Conservation (phyloP, 2,329 filamentous ascomycete genomes). For the Penicillium sp. region DNA sequence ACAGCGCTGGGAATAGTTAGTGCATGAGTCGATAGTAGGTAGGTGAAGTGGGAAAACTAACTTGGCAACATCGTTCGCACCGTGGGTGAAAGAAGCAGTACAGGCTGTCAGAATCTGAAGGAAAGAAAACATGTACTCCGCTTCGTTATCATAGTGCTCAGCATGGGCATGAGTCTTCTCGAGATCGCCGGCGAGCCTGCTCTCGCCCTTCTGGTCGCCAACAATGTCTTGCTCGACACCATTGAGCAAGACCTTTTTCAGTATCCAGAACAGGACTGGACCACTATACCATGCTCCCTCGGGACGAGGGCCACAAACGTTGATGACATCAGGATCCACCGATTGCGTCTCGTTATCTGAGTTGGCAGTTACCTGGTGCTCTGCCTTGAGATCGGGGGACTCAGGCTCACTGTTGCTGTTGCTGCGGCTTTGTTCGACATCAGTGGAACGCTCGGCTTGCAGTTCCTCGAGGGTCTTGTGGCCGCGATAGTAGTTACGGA, state of each 20-base stretch:
- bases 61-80: constrained; percentile 48
- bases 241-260: neutral
- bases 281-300: neutral
- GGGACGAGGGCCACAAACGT: neutral
- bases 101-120: neutral
- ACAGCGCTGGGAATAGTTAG: constrained; percentile 27
- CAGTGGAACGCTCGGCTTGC: neutral
- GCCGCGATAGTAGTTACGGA: neutral
- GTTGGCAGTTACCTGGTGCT: neutral
- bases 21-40: neutral
- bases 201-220: neutral
- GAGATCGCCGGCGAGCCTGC: neutral
- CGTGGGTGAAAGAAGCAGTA: constrained; percentile 32
- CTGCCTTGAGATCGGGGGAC: neutral
- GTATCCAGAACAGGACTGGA: neutral
- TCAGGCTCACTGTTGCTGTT: neutral
- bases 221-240: neutral
- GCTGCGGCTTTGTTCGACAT: neutral
- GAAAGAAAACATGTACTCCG: constrained; percentile 1
- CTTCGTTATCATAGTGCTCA: neutral
- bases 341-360: neutral
- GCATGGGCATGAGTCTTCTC: neutral
- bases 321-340: neutral
- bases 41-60: neutral
- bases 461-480: neutral